Evolutionary conservation across 345 rosid species (phyloP), one percentile per base, ranked within the genome.

Genomic region (Melaleuca alternifolia): DNA sequence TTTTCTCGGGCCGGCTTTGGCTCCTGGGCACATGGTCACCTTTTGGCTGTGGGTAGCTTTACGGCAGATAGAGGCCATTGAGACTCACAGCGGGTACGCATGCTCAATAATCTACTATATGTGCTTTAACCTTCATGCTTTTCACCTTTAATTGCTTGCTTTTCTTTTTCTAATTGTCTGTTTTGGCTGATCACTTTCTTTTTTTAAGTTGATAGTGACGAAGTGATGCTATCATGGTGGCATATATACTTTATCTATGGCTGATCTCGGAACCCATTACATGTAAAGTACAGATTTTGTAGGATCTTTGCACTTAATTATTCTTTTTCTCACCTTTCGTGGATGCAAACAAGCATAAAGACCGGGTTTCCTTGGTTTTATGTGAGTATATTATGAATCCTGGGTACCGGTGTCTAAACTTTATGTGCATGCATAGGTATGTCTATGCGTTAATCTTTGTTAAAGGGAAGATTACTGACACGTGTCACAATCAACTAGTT

Each of bases 61-160:
- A 87, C 92, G 99, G 89, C 98, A 96, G 91, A 87, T 95, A 51
- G 99, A 97, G 90, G 98, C 99, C 3, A 94, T 97, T 61, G 99
- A 96, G 87, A 95, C 99, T 50, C 99, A 97, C 92, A 94, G 99
- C 75, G 99, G 99, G 99, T 97, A 94, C 83, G 95, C 92, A 87
- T 89, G 87, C 93, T 82, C 56, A 77, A 53, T n/a, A 77, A 85
- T 37, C 82, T 71, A 54, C 85, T 52, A 41, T 11, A 11, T 59
- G 57, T 86, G 28, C 50, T 86, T 57, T 24, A 71, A 71, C 20
- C 48, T 37, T 71, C 79, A 71, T 71, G 79, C 79, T 71, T 71
- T 71, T 71, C 79, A 37, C 26, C 79, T 71, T 71, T 37, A 71
- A 24, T 33, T 11, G 12, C 79, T 71, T 37, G 79, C 79, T 71